phyloP scores from a whole-genome alignment of 129 eudicot genomes.

The Pseudognaphalium luteoalbum region DNA sequence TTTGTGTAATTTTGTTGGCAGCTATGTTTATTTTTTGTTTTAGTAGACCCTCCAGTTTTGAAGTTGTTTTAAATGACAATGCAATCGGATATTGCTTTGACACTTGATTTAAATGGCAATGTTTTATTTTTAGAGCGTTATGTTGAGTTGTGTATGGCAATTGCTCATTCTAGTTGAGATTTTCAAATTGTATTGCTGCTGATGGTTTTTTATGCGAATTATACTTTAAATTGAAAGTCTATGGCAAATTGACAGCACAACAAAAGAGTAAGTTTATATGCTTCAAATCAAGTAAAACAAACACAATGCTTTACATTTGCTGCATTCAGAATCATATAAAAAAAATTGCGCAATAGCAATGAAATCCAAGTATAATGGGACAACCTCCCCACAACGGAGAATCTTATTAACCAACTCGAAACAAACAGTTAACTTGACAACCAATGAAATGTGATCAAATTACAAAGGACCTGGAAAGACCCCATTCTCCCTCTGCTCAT shows the following conservation, averaged over 20 bases:
- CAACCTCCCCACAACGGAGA: neutral
- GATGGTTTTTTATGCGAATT: neutral
- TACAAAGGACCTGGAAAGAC: slow-evolving; percentile 63
- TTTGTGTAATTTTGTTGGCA: slow-evolving; percentile 23
- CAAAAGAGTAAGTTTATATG: neutral
- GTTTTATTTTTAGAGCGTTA: neutral
- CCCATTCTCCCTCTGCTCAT: slow-evolving; percentile 67
- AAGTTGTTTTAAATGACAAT: slow-evolving; percentile 8
- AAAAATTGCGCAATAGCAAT: neutral
- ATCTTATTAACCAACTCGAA: neutral
- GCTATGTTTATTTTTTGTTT: slow-evolving; percentile 1
- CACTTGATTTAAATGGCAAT: neutral
- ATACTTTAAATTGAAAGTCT: neutral
- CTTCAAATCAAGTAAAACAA: neutral
- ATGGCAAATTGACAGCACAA: neutral
- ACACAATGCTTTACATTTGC: neutral
- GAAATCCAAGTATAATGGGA: neutral
- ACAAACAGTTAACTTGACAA: neutral
- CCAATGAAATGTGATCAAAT: neutral
- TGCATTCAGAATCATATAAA: neutral
- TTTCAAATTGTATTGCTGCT: too few relatives aligned
- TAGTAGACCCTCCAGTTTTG: slow-evolving; percentile 25
- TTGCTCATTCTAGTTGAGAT: neutral
- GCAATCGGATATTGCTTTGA: slow-evolving; percentile 13
- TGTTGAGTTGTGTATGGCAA: neutral